Conservation (phyloP, 139 green algal genomes). For the Eudorina sp. region DNA sequence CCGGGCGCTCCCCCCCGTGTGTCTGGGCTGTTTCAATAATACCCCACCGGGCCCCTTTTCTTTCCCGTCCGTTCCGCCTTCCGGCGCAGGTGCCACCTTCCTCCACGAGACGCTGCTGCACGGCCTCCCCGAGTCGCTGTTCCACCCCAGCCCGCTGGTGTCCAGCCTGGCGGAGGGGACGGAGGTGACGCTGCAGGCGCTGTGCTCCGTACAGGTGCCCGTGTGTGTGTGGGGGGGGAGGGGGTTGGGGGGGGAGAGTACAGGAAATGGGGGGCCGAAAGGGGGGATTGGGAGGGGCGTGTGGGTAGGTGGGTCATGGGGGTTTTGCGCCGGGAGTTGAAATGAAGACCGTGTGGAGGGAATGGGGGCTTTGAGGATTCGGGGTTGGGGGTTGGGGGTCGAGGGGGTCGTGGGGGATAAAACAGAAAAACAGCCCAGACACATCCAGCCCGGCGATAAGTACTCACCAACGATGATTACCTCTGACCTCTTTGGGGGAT, state of each 20-base stretch:
- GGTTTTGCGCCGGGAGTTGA: no score
- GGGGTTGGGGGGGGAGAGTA: neutral
- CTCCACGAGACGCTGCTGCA: slow-evolving; percentile 55
- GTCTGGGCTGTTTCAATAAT: no score
- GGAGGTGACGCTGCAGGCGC: slow-evolving; percentile 50
- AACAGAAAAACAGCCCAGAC: no score
- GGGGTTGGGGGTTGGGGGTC: no score
- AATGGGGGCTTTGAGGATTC: no score
- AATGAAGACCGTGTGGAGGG: no score
- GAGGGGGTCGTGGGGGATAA: no score
- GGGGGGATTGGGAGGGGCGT: neutral
- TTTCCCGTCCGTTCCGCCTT: neutral
- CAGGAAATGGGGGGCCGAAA: neutral
- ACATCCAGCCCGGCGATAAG: no score
- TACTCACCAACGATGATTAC: no score
- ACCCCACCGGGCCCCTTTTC: neutral
- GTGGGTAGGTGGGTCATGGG: no score
- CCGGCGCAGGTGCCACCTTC: slow-evolving; percentile 39
- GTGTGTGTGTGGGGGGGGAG: neutral
- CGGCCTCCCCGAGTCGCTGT: slow-evolving; percentile 64
- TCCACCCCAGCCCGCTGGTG: slow-evolving; percentile 43
- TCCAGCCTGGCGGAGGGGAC: slow-evolving; percentile 34
- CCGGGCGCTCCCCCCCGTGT: no score
- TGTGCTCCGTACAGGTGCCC: slow-evolving; percentile 61
- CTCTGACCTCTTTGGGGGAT: no score